These are phyloP conservation scores for Entomortierella parvispora DNA, from an alignment of 192 early-diverging fungal species.

Conservation along the genomic window DNA sequence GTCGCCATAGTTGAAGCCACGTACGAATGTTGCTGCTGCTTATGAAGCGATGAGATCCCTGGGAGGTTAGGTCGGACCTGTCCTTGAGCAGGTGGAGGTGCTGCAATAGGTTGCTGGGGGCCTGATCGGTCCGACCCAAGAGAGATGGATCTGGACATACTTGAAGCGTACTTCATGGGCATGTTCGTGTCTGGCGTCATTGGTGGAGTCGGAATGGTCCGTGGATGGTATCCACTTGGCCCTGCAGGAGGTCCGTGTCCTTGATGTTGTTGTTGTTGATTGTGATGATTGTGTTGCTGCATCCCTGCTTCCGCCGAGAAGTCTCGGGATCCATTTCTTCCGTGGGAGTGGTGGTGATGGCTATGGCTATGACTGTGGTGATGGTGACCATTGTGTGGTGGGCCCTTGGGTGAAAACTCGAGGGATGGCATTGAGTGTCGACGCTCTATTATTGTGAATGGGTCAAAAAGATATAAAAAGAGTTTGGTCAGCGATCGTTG, in stretches of 20 bases:
- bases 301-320: constrained; percentile 5
- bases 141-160: constrained; percentile 41
- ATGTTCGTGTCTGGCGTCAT: constrained; percentile 44
- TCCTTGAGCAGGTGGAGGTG: constrained; percentile 11
- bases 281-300: constrained; percentile 1
- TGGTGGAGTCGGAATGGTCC: constrained; percentile 41
- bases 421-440: constrained; percentile 49
- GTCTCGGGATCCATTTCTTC: constrained; percentile 36
- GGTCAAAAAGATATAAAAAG: constrained; percentile 9
- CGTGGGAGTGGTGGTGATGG: constrained; percentile 10
- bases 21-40: constrained; percentile 15
- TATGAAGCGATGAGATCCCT: constrained; percentile 36
- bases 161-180: constrained; percentile 32
- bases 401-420: constrained; percentile 46
- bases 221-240: constrained; percentile 20
- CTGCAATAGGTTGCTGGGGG: constrained; percentile 5
- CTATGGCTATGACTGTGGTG: constrained; percentile 15
- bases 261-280: constrained; percentile 4
- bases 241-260: constrained; percentile 19
- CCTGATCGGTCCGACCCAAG: constrained; percentile 39
- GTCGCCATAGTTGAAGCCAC: constrained; percentile 19
- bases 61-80: constrained; percentile 33
- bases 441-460: constrained; percentile 23
- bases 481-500: neutral
- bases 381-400: constrained; percentile 1